Evolutionary conservation across 2,329 filamentous ascomycete genomes (phyloP), one percentile per base, ranked within the genome.

Genomic region (Rutstroemia sp.): DNA sequence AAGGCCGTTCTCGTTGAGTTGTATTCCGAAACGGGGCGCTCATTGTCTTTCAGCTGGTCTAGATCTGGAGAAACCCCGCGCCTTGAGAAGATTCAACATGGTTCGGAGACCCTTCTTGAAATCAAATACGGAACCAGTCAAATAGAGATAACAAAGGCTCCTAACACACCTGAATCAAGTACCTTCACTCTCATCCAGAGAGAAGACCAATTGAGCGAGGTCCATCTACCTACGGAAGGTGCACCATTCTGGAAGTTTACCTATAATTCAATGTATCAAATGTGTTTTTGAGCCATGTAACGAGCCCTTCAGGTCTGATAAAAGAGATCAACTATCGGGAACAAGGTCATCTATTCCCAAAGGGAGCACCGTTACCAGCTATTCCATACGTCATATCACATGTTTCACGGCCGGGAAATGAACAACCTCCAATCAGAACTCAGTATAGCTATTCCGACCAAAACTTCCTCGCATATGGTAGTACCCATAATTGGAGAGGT

Each of bases 311-410:
- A 3, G 44, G 44, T 10, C 44, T 54, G n/a, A 38, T 54, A 14
- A 44, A 54, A 17, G 51, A 54, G 10, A 21, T 54, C 14, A 21
- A 14, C 19, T 54, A 54, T 17, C n/a, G 21, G 17, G 21, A 19
- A 48, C 51, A 47, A 25, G 44, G 51, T 2, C 51, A 48, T 54
- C 51, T 34, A 4, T 16, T 54, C 10, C 51, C 51, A 27, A 48
- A 34, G 21, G 51, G 51, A 9, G 51, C 51, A 16, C 51, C 34
- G 19, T 40, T 27, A 7, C 44, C 14, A 17, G n/a, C 51, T 23
- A 48, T 54, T 17, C 51, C 51, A 12, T 54, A 40, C 30, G 51
- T 19, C 16, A 54, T 48, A 36, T 54, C 44, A 4, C 51, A 54
- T 21, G 48, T 21, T 48, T 16, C 51, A 27, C 44, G 51, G 4